Base-by-base conservation (phyloP, 75 land plant species). In the Picea sitchensis region DNA sequence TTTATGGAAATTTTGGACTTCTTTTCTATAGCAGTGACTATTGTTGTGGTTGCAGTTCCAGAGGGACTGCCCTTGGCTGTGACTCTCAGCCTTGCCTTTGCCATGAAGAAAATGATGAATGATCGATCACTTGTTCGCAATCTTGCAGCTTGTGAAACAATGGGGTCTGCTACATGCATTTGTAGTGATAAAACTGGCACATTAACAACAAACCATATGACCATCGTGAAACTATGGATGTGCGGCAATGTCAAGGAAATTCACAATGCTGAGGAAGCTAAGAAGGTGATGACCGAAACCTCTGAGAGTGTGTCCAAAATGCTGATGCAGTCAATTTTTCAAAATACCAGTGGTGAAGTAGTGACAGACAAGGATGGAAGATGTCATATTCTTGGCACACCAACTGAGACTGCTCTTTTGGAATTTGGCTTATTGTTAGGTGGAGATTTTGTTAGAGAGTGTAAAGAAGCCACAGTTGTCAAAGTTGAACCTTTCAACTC, bases 91-190 rank as follows among this genome's bases (percentile, higher is more conserved):
- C 93, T 96, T 84, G 99, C 99, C 1, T 96, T 90, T 87, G 97
- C 99, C 9, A 96, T 96, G 99, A 94, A 91, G 79, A 92, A 96
- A 82, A 96, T 96, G 99, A 96, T 96, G 99, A 91, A 92, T 74
- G 99, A 96, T 61, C 92, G 88, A 68, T 92, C 99, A 58, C 92
- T 96, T 47, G 99, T 96, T 9, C 89, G 99, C 26, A 88, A 92
- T 79, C 86, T 96, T 63, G 95, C 99, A 38, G 97, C 99, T 63
- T 96, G 99, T 82, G 99, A 96, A 82, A 96, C 99, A 5, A 96
- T 96, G 99, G 99, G 99, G 1, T 96, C 99, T 41, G 89, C 99
- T 0, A 94, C 99, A 61, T 83, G 80, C 31, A 96, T 96, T 59
- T 94, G 96, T 36, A 94, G 99, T 83, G 99, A 96, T 78, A 96